Conservation (phyloP, 108 stramenopile species). For the Ochromonas danica region DNA sequence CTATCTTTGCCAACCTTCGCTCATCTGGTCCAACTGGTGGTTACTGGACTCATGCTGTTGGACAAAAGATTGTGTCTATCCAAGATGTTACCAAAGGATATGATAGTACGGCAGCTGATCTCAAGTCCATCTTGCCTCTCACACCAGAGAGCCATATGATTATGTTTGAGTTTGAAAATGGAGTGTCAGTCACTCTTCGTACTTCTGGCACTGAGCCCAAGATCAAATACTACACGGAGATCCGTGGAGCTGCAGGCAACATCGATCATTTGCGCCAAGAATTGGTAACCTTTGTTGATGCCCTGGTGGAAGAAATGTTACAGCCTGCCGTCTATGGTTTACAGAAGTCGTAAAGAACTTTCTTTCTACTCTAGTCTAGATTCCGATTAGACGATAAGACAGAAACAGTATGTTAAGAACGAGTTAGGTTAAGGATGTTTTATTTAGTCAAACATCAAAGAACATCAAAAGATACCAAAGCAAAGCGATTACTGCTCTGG, state of each 20-base stretch:
- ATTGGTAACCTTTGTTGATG: conserved; percentile 62
- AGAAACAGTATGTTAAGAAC: no score
- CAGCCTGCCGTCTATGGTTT: conserved; percentile 58
- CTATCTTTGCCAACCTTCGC: conserved; percentile 73
- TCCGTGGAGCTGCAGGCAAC: conserved; percentile 73
- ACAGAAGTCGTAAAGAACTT: not conserved
- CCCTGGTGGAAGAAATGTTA: conserved; percentile 70
- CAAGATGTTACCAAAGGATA: conserved; percentile 60
- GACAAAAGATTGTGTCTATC: conserved; percentile 2
- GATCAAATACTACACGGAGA: conserved; percentile 95
- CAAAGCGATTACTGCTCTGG: not conserved
- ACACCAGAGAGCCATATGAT: conserved; percentile 84
- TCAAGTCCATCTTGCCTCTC: conserved; percentile 71
- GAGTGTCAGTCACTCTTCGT: conserved; percentile 85
- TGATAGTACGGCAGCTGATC: conserved; percentile 73
- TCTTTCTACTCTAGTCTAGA: no score
- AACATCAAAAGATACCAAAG: no score
- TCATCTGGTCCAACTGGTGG: not conserved
- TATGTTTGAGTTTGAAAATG: conserved; percentile 83
- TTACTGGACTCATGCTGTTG: not conserved
- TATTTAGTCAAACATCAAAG: no score
- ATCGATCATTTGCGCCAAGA: conserved; percentile 64
- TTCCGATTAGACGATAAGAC: no score
- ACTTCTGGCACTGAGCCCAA: conserved; percentile 96
- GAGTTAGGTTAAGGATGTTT: no score